Conservation (phyloP, 106 monocot genomes). For the Alisma plantagoaquatica region DNA sequence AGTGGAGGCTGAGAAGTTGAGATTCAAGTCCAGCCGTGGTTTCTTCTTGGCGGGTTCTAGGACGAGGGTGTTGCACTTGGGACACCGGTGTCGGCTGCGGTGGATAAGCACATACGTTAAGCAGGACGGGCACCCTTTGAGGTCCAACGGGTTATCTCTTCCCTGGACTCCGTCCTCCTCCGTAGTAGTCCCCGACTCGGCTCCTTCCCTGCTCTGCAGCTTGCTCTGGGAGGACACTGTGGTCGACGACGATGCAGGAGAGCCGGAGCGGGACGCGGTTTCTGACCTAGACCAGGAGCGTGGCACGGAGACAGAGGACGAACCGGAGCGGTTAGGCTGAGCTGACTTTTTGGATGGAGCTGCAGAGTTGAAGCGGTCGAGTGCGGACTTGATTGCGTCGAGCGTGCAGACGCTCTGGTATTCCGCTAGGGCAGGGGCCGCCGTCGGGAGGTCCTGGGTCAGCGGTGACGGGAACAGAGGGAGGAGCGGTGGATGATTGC, state of each 20-base stretch:
- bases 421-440: neutral
- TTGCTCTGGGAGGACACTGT: neutral
- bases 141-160: slow-evolving; percentile 16
- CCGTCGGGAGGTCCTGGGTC: no score
- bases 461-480: no score
- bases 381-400: slow-evolving; percentile 40
- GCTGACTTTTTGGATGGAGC: slow-evolving; percentile 3
- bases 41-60: slow-evolving; percentile 19
- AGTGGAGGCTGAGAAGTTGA: no score
- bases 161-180: slow-evolving; percentile 3
- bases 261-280: slow-evolving; percentile 9
- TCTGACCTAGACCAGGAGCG: no score
- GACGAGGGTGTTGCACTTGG: slow-evolving; percentile 47
- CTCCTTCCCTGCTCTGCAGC: neutral
- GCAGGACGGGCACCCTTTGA: slow-evolving; percentile 49
- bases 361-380: slow-evolving; percentile 40
- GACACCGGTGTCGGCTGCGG: slow-evolving; percentile 33
- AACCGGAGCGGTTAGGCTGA: neutral
- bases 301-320: no score
- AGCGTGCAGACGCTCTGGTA: slow-evolving; percentile 63
- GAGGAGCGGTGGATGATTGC: no score
- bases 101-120: slow-evolving; percentile 46
- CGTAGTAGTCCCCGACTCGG: slow-evolving; percentile 6
- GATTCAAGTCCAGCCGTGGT: slow-evolving; percentile 36
- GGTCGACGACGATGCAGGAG: neutral